phyloP scores from a whole-genome alignment of 805 yeast species.

The Brettanomyces naardenensis region DNA sequence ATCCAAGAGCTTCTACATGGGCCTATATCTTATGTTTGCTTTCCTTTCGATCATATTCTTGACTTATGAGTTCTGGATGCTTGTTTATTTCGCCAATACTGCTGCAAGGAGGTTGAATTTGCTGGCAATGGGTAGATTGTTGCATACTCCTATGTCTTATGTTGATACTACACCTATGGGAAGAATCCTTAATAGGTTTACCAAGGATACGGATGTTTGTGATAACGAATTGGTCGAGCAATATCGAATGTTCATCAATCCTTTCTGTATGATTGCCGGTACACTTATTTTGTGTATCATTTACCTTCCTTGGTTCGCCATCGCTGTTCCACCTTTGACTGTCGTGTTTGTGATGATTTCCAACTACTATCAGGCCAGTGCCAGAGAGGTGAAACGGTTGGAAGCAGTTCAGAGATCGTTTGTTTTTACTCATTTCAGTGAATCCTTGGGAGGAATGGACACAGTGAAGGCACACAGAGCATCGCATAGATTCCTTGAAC shows the following conservation, averaged over 20 bases:
- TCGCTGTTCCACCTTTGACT: slow-evolving; percentile 51
- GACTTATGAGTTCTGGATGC: slow-evolving; percentile 32
- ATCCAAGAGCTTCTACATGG: slow-evolving; percentile 57
- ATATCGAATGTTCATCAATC: slow-evolving; percentile 50
- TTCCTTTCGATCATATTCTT: slow-evolving; percentile 39
- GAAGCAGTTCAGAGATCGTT: slow-evolving; percentile 66
- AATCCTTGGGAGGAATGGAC: slow-evolving; percentile 54
- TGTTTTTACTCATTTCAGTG: slow-evolving; percentile 66
- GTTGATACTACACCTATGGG: slow-evolving; percentile 87
- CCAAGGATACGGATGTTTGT: slow-evolving; percentile 73
- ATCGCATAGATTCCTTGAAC: slow-evolving; percentile 34
- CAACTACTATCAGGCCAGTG: slow-evolving; percentile 57
- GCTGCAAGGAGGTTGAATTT: slow-evolving; percentile 57
- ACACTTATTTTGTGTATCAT: slow-evolving; percentile 57
- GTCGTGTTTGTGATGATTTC: slow-evolving; percentile 39
- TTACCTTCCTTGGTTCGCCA: slow-evolving; percentile 70
- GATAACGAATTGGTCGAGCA: slow-evolving; percentile 76
- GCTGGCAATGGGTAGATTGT: slow-evolving; percentile 34
- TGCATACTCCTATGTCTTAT: slow-evolving; percentile 76
- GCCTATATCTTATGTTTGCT: slow-evolving; percentile 58
- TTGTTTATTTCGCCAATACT: slow-evolving; percentile 42
- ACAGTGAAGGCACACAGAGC: slow-evolving; percentile 55
- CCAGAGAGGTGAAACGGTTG: slow-evolving; percentile 68
- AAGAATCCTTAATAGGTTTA: slow-evolving; percentile 74
- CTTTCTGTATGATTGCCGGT: slow-evolving; percentile 49